phyloP scores from a whole-genome alignment of 345 rosid genomes.

The Euphorbia tirucalli region DNA sequence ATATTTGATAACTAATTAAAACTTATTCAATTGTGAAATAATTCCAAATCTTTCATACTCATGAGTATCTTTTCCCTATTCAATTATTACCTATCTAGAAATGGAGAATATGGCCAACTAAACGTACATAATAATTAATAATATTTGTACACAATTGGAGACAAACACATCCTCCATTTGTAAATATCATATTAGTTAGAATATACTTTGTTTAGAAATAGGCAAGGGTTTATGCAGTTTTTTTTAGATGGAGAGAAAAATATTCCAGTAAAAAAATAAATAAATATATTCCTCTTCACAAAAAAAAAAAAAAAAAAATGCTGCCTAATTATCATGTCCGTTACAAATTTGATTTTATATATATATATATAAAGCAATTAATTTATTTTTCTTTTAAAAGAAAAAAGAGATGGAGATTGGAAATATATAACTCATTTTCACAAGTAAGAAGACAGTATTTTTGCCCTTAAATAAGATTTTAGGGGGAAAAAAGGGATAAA shows the following conservation, averaged over 20 bases:
- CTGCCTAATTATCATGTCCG: background rate
- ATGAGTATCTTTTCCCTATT: background rate
- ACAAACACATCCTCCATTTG: background rate
- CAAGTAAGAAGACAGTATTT: slow-evolving; percentile 3
- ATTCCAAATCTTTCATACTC: background rate
- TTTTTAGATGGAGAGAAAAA: background rate
- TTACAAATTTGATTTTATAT: background rate
- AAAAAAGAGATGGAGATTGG: background rate
- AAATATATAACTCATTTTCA: background rate
- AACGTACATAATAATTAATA: background rate
- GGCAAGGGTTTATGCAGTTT: background rate
- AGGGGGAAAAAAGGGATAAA: slow-evolving; percentile 8
- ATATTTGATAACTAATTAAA: background rate
- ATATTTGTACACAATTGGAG: background rate
- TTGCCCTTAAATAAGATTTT: background rate
- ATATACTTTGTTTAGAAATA: background rate
- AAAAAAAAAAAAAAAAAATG: no score
- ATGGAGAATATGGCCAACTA: slow-evolving; percentile 6
- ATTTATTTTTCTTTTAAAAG: no score
- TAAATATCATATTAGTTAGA: background rate
- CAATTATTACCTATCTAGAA: background rate
- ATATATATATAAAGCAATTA: no score
- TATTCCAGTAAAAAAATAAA: no score
- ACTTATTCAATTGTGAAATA: background rate
- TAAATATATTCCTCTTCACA: no score